phyloP scores from a whole-genome alignment of 2,329 filamentous ascomycete genomes.

The Pseudocercospora pini-densiflorae region DNA sequence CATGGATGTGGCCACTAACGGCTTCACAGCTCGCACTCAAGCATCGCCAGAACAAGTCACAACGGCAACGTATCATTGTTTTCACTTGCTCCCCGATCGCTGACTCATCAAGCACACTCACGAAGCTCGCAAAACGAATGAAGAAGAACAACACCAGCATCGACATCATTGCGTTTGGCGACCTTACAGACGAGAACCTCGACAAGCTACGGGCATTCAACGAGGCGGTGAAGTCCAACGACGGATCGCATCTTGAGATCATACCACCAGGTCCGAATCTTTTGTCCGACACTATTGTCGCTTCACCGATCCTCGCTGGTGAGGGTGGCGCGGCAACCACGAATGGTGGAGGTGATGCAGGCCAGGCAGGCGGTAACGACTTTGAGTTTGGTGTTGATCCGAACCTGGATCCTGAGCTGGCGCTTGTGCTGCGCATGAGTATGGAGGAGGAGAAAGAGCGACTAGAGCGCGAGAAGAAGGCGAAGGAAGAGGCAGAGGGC shows the following conservation, averaged over 20 bases:
- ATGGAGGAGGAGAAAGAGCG: slow-evolving; percentile 97
- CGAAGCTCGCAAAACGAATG: slow-evolving; percentile 94
- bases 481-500: slow-evolving; percentile 67
- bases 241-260: slow-evolving; percentile 88
- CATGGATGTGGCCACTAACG: neutral
- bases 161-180: slow-evolving; percentile 94
- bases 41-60: slow-evolving; percentile 96
- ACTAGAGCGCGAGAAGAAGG: slow-evolving; percentile 82
- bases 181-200: slow-evolving; percentile 85
- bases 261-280: slow-evolving; percentile 90
- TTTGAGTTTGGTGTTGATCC: slow-evolving; percentile 93
- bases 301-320: slow-evolving; percentile 86
- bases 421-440: slow-evolving; percentile 92
- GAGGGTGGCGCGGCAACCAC: slow-evolving; percentile 69
- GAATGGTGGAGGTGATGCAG: slow-evolving; percentile 48
- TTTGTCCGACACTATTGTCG: slow-evolving; percentile 87
- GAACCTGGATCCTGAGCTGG: slow-evolving; percentile 88
- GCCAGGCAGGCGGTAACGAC: slow-evolving; percentile 59
- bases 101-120: slow-evolving; percentile 86
- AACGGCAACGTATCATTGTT: slow-evolving; percentile 94
- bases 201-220: slow-evolving; percentile 93
- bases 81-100: slow-evolving; percentile 93
- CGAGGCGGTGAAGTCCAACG: slow-evolving; percentile 86
- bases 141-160: slow-evolving; percentile 96
- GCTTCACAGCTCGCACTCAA: slow-evolving; percentile 81